Percentiles rank a stretch among this genome's conserved stretches.
Evolutionary conservation across 257 asterid species (phyloP).

Genomic region (Gentiana dahurica): DNA sequence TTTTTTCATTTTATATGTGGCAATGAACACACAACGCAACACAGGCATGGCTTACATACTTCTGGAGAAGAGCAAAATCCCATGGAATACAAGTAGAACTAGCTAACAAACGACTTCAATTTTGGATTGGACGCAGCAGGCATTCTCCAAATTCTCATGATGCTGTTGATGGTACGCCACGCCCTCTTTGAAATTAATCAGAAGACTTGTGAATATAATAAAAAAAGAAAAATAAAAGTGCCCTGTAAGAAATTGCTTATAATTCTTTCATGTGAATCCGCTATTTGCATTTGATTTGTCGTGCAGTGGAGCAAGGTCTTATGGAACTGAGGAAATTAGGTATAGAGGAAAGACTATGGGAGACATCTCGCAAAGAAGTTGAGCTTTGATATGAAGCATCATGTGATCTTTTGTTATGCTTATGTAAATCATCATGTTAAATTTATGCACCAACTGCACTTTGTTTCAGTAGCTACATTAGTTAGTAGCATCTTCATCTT

Average conservation of each 20-base stretch:
- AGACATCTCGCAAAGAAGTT: slow-evolving; percentile 33
- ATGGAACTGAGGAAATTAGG: slow-evolving; percentile 39
- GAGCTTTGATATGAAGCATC: slow-evolving; percentile 13
- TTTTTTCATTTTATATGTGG: too few species aligned
- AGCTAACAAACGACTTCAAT: slow-evolving; percentile 60
- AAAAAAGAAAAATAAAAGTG: too few species aligned
- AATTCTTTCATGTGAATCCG: neutral
- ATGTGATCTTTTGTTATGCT: too few species aligned
- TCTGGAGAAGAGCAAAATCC: slow-evolving; percentile 87
- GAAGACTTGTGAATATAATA: too few species aligned
- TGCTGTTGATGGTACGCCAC: slow-evolving; percentile 56
- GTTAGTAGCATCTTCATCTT: too few species aligned
- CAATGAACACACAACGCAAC: neutral
- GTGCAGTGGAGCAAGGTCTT: slow-evolving; percentile 40
- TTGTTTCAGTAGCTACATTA: too few species aligned
- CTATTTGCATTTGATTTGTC: slow-evolving; percentile 6
- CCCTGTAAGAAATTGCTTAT: too few species aligned
- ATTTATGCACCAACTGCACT: too few species aligned
- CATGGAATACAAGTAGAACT: slow-evolving; percentile 73
- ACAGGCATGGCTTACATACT: slow-evolving; percentile 95
- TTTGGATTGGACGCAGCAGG: slow-evolving; percentile 82
- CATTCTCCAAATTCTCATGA: slow-evolving; percentile 88
- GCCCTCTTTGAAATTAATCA: slow-evolving; percentile 5
- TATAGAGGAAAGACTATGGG: slow-evolving; percentile 37
- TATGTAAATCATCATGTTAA: too few species aligned